A percentile compares a stretch with the other conserved stretches of the same genome.
Conservation (phyloP, 2,329 filamentous ascomycete genomes). For the Akanthomyces uredinophilus region DNA sequence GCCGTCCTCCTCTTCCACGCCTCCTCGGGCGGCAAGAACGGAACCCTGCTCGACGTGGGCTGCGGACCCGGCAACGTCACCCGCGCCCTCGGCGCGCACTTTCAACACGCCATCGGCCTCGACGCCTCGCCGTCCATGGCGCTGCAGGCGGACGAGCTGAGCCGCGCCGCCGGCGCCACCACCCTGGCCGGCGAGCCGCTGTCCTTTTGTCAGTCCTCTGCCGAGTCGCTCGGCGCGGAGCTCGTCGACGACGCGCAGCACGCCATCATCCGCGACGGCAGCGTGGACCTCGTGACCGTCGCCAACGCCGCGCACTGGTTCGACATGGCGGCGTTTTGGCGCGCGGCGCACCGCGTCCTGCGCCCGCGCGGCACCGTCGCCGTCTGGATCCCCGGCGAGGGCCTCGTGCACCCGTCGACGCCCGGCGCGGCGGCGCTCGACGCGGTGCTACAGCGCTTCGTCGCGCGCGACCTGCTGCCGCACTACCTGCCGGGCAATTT, state of each 20-base stretch:
- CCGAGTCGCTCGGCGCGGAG: slow-evolving; percentile 37
- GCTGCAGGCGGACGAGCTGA: slow-evolving; percentile 26
- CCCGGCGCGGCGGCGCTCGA: slow-evolving; percentile 40
- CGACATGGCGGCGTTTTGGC: slow-evolving; percentile 47
- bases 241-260: slow-evolving; percentile 35
- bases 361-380: slow-evolving; percentile 51
- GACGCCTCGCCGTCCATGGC: slow-evolving; percentile 53
- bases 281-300: slow-evolving; percentile 43
- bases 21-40: slow-evolving; percentile 38
- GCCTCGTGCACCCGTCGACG: slow-evolving; percentile 25
- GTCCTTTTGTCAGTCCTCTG: slow-evolving; percentile 37
- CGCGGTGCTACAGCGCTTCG: slow-evolving; percentile 32
- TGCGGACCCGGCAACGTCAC: slow-evolving; percentile 51
- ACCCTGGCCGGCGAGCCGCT: slow-evolving; percentile 28
- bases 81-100: slow-evolving; percentile 40
- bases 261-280: slow-evolving; percentile 46
- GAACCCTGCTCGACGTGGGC: slow-evolving; percentile 47
- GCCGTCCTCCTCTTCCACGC: slow-evolving; percentile 42
- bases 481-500: slow-evolving; percentile 39
- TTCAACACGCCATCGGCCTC: slow-evolving; percentile 41
- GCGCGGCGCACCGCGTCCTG: slow-evolving; percentile 39
- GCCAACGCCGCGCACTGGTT: slow-evolving; percentile 55
- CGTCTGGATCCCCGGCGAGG: slow-evolving; percentile 38
- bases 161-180: slow-evolving; percentile 30
- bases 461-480: slow-evolving; percentile 31